phyloP scores from a whole-genome alignment of 768 basidiomycete species.

The Pleurotus djamor region DNA sequence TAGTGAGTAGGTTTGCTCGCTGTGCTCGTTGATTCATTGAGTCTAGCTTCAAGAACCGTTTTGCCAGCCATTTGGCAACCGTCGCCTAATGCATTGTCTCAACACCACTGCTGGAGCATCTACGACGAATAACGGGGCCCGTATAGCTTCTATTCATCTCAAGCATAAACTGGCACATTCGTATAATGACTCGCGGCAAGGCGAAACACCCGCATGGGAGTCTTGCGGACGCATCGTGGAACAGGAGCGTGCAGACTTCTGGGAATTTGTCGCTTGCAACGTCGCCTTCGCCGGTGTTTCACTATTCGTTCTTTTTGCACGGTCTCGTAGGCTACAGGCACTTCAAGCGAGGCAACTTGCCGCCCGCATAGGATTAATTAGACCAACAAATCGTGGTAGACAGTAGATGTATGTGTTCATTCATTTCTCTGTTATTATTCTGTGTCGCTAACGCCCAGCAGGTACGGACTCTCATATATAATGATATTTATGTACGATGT shows the following conservation, averaged over 20 bases:
- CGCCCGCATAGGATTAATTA: slow-evolving; percentile 76
- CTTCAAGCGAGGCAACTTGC: slow-evolving; percentile 82
- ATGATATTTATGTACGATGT: too few species aligned
- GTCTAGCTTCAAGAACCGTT: slow-evolving; percentile 79
- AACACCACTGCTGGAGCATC: slow-evolving; percentile 17
- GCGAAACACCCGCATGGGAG: slow-evolving; percentile 85
- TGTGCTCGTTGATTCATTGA: slow-evolving; percentile 2
- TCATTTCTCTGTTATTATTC: neutral
- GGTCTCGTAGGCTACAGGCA: slow-evolving; percentile 66
- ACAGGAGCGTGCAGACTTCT: slow-evolving; percentile 83
- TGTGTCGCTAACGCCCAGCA: too few species aligned
- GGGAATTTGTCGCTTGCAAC: slow-evolving; percentile 89
- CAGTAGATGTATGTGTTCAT: slow-evolving; percentile 5
- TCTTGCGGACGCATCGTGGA: slow-evolving; percentile 85
- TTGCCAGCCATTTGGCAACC: slow-evolving; percentile 95
- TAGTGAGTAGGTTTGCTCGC: slow-evolving; percentile 9
- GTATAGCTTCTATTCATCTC: neutral
- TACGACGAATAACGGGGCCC: neutral
- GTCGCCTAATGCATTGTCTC: slow-evolving; percentile 83
- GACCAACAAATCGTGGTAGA: slow-evolving; percentile 28
- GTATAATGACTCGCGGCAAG: slow-evolving; percentile 19
- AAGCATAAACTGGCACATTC: slow-evolving; percentile 15
- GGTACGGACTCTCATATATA: too few species aligned
- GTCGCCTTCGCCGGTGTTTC: slow-evolving; percentile 67
- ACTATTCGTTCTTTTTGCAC: slow-evolving; percentile 61